These are phyloP conservation scores for Wickerhamomyces ciferrii DNA, from an alignment of 805 yeast species.

Conservation along the genomic window DNA sequence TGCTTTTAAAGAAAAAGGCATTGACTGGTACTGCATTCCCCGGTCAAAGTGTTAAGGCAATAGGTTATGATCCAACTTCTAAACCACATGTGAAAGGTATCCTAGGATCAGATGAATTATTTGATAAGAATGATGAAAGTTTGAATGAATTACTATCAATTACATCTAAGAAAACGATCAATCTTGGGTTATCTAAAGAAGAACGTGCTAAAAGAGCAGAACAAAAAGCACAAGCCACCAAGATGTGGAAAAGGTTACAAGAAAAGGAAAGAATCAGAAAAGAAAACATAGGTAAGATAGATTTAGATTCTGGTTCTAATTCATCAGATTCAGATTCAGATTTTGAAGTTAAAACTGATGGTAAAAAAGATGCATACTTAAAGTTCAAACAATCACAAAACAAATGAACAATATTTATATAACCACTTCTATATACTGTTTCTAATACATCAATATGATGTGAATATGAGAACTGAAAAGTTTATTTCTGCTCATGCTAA, in stretches of 20 bases:
- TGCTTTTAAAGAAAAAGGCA: slow-evolving; percentile 19
- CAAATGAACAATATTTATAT: not conserved
- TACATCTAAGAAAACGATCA: slow-evolving; percentile 27
- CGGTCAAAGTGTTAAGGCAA: slow-evolving; percentile 30
- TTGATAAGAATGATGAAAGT: slow-evolving; percentile 17
- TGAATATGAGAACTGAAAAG: too few relatives aligned
- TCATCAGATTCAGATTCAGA: slow-evolving; percentile 5
- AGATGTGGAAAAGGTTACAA: slow-evolving; percentile 3
- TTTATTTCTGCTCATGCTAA: not conserved
- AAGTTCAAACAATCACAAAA: not conserved
- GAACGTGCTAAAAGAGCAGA: slow-evolving; percentile 21
- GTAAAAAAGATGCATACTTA: not conserved
- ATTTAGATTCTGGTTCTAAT: not conserved
- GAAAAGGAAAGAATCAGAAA: slow-evolving; percentile 3
- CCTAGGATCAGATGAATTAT: slow-evolving; percentile 7
- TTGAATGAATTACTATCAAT: slow-evolving; percentile 22
- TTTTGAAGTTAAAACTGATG: not conserved
- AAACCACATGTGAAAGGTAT: slow-evolving; percentile 13
- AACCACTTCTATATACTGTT: not conserved
- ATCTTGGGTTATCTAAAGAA: slow-evolving; percentile 26
- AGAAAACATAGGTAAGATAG: not conserved
- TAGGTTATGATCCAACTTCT: slow-evolving; percentile 51
- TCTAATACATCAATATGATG: too few relatives aligned
- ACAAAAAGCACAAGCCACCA: slow-evolving; percentile 21
- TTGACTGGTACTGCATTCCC: slow-evolving; percentile 33